Evolutionary conservation across 768 basidiomycete species (phyloP).

Genomic region (Agrocybe pediades): DNA sequence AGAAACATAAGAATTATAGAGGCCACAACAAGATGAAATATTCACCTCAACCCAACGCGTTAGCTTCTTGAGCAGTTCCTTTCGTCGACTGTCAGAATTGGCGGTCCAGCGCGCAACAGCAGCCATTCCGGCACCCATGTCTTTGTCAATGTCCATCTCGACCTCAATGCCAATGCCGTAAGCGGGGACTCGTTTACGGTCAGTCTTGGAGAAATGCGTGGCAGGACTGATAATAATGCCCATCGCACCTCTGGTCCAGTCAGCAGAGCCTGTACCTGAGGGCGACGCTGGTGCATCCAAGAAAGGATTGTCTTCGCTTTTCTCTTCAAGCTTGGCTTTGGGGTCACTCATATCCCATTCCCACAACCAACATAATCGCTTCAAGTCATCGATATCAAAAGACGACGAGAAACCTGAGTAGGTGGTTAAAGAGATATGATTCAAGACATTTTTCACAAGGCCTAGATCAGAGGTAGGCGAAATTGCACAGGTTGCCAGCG

Average conservation of each 20-base stretch:
- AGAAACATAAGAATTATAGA: conserved; percentile 2
- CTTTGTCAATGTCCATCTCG: conserved; percentile 82
- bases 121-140: conserved; percentile 82
- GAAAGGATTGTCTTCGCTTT: conserved; percentile 76
- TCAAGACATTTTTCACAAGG: conserved; percentile 75
- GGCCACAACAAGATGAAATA: not conserved
- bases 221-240: conserved; percentile 74
- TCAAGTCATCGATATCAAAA: conserved; percentile 70
- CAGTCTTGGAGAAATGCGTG: conserved; percentile 69
- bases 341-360: conserved; percentile 65
- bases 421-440: conserved; percentile 69
- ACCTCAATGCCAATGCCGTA: conserved; percentile 90
- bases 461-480: conserved; percentile 78
- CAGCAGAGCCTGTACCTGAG: conserved; percentile 39
- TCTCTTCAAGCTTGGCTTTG: not conserved
- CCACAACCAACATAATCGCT: conserved; percentile 85
- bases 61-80: conserved; percentile 60
- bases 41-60: conserved; percentile 67
- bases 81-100: conserved; percentile 60
- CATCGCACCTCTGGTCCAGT: conserved; percentile 83
- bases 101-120: conserved; percentile 89
- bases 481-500: conserved; percentile 79
- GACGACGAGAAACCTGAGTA: conserved; percentile 68
- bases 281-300: conserved; percentile 38
- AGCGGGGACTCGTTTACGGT: conserved; percentile 69